These are phyloP conservation scores for Boletus sp. DNA, from an alignment of 768 basidiomycete genomes.

Conservation along the genomic window DNA sequence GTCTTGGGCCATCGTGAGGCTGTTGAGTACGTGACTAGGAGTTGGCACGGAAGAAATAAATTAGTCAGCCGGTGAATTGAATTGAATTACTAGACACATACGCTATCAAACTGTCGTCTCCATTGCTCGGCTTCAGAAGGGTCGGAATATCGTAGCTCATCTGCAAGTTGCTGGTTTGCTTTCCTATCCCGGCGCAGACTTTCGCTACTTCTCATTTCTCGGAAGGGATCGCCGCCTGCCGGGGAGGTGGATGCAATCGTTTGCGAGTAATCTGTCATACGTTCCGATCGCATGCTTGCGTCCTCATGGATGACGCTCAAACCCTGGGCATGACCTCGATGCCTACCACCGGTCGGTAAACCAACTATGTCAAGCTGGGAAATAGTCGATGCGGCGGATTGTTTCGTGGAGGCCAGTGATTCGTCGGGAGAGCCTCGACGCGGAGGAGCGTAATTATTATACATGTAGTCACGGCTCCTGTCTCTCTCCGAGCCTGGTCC, in stretches of 20 bases:
- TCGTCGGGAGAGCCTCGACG: conserved; percentile 29
- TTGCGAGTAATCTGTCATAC: conserved; percentile 23
- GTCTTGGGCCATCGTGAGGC: conserved; percentile 7
- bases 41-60: not conserved
- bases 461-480: conserved; percentile 23
- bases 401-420: conserved; percentile 28
- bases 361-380: conserved; percentile 34
- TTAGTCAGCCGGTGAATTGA: not conserved
- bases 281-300: conserved; percentile 26
- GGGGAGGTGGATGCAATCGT: conserved; percentile 19
- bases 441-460: conserved; percentile 13
- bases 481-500: conserved; percentile 20
- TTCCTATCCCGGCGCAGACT: conserved; percentile 13
- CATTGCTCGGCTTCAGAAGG: conserved; percentile 31
- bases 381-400: conserved; percentile 29
- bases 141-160: conserved; percentile 35
- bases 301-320: conserved; percentile 34
- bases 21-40: conserved; percentile 20
- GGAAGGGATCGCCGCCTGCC: conserved; percentile 8
- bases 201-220: conserved; percentile 19
- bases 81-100: conserved; percentile 7
- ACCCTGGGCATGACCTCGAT: conserved; percentile 22
- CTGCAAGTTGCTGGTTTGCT: conserved; percentile 31
- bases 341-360: conserved; percentile 16
- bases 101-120: conserved; percentile 23